Conservation (phyloP, 2,329 filamentous ascomycete genomes). For the Ophiocordyceps camponoti-rufipedis region DNA sequence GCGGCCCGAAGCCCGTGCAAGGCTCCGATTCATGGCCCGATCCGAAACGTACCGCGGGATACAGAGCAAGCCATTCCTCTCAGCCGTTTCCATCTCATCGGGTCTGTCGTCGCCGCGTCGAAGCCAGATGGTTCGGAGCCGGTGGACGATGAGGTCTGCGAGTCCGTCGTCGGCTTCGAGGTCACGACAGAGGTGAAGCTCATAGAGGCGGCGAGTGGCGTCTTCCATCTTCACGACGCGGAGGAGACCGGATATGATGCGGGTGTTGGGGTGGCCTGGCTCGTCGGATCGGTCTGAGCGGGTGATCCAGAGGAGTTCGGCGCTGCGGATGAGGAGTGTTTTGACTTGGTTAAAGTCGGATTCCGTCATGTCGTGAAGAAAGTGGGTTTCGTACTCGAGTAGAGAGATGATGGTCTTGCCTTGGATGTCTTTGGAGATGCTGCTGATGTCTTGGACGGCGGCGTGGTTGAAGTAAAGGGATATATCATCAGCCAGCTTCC, state of each 20-base stretch:
- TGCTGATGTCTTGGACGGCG: not conserved
- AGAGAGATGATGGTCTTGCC: not conserved
- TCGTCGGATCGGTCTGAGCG: not conserved
- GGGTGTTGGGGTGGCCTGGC: not conserved
- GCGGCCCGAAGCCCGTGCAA: not conserved
- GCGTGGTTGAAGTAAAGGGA: not conserved
- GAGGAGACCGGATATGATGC: slow-evolving; percentile 1
- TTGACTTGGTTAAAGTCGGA: not conserved
- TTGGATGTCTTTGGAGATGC: not conserved
- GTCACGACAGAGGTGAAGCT: not conserved
- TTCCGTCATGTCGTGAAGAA: not conserved
- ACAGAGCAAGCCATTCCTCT: not conserved
- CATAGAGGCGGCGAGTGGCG: not conserved
- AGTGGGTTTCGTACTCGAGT: not conserved
- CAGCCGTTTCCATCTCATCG: not conserved
- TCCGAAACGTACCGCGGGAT: slow-evolving; percentile 1
- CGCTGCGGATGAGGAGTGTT: not conserved
- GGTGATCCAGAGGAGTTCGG: slow-evolving; percentile 1
- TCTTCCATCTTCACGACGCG: not conserved
- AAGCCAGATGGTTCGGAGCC: not conserved
- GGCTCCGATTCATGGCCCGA: not conserved
- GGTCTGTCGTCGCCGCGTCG: not conserved
- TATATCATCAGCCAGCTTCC: too few relatives aligned
- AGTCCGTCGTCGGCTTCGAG: not conserved
- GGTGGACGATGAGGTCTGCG: not conserved